These are phyloP conservation scores for Tulasnella sp. DNA, from an alignment of 768 basidiomycete species.

Conservation along the genomic window DNA sequence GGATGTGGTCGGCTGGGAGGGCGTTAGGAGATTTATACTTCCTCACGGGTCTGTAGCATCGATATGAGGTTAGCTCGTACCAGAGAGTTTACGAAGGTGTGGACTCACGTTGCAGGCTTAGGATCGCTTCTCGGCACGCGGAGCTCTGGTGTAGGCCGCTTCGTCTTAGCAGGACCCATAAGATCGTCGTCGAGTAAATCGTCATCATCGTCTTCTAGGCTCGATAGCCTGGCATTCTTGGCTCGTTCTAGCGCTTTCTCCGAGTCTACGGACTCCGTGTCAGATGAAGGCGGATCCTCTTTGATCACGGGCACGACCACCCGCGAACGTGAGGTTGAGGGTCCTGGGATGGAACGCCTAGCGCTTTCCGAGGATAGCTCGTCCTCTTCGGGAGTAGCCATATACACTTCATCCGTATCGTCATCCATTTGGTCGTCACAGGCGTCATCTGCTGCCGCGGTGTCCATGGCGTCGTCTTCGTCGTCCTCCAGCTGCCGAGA, in stretches of 20 bases:
- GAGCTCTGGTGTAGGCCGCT: background rate
- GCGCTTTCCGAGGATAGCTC: background rate
- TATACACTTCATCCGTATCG: background rate
- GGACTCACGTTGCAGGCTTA: background rate
- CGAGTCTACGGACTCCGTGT: conserved; percentile 31
- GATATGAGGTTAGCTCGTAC: background rate
- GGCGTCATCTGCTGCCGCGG: background rate
- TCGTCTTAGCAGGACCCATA: background rate
- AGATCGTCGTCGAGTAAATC: conserved; percentile 23
- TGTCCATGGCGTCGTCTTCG: background rate
- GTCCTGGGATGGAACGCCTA: background rate
- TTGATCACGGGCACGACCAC: background rate
- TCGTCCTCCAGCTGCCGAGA: background rate
- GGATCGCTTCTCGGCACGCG: background rate
- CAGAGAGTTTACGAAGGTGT: background rate
- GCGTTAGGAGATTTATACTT: background rate
- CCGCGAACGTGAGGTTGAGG: background rate
- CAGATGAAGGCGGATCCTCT: background rate
- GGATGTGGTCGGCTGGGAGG: background rate
- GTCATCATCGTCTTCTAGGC: conserved; percentile 23
- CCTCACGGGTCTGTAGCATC: background rate
- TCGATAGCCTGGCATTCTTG: conserved; percentile 11
- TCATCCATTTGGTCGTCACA: background rate
- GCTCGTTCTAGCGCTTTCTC: conserved; percentile 16
- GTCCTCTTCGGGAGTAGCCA: background rate